These are phyloP conservation scores for Pisolithus tinctorius DNA, from an alignment of 768 basidiomycete genomes.

Conservation along the genomic window DNA sequence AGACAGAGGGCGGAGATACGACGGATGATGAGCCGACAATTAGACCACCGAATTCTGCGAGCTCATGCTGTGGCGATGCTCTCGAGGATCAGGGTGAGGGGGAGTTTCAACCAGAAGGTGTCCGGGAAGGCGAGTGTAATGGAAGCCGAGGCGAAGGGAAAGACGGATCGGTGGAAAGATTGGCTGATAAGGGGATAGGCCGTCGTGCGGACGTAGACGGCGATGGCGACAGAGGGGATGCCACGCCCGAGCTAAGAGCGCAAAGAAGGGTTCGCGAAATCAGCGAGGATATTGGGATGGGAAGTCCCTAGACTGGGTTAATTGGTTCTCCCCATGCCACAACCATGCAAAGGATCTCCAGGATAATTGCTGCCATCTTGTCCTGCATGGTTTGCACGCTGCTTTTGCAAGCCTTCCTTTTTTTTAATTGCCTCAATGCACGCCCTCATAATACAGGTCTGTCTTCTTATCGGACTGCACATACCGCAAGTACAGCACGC, in stretches of 20 bases:
- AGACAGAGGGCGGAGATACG: conserved; percentile 49
- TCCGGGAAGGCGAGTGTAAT: conserved; percentile 3
- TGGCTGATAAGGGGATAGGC: background rate
- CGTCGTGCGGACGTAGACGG: background rate
- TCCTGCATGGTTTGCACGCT: background rate
- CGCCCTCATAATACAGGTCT: background rate
- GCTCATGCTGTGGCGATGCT: conserved; percentile 32
- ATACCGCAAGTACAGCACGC: background rate
- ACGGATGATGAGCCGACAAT: conserved; percentile 86
- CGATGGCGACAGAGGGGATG: conserved; percentile 25
- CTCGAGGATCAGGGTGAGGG: conserved; percentile 21
- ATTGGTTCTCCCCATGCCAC: background rate
- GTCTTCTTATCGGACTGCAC: background rate
- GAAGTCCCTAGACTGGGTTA: conserved; percentile 18
- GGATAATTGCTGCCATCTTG: background rate
- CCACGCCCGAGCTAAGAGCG: conserved; percentile 27
- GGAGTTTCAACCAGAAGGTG: conserved; percentile 16
- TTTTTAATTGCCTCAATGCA: background rate
- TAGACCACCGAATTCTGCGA: conserved; percentile 40
- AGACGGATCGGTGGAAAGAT: background rate
- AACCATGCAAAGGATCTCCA: too few relatives aligned
- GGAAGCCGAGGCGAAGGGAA: background rate
- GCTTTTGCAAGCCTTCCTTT: background rate
- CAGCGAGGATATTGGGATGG: conserved; percentile 27
- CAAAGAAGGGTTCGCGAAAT: conserved; percentile 22